Evolutionary conservation across 345 rosid species (phyloP).

Genomic region (Heritiera littoralis): DNA sequence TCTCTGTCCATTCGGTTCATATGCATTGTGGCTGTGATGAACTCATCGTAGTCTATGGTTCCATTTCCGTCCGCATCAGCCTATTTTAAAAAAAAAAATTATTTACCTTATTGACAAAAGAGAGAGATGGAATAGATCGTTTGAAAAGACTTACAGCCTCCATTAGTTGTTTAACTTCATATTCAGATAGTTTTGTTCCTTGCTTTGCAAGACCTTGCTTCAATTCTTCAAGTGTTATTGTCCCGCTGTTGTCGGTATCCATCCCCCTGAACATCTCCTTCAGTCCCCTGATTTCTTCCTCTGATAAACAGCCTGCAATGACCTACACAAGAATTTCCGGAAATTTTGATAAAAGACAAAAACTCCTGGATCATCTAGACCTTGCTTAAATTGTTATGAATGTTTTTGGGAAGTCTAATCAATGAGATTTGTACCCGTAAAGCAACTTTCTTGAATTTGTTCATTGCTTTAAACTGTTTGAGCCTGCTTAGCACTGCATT

Average conservation of each 20-base stretch:
- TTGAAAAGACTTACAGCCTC: conserved; percentile 70
- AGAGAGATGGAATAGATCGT: background rate
- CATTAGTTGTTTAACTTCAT: conserved; percentile 81
- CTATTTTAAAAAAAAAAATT: conserved; percentile 15
- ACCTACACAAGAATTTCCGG: conserved; percentile 44
- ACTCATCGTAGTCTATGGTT: conserved; percentile 74
- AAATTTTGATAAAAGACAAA: background rate
- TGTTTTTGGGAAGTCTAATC: background rate
- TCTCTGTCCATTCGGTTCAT: conserved; percentile 71
- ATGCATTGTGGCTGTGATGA: conserved; percentile 83
- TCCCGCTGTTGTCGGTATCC: conserved; percentile 84
- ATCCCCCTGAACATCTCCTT: conserved; percentile 91
- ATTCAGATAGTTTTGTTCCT: conserved; percentile 86
- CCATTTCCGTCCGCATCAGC: conserved; percentile 93
- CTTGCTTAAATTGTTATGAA: background rate
- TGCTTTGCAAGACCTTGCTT: conserved; percentile 91
- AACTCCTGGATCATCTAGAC: background rate
- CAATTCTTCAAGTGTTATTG: conserved; percentile 91
- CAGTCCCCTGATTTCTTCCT: conserved; percentile 93
- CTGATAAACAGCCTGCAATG: conserved; percentile 92
- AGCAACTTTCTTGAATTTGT: conserved; percentile 75
- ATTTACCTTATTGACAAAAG: background rate
- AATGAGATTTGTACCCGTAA: conserved; percentile 41
- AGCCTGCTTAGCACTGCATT: conserved; percentile 67
- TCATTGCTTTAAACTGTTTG: conserved; percentile 79